Conservation (phyloP, 768 basidiomycete species). For the Mycena filopes region DNA sequence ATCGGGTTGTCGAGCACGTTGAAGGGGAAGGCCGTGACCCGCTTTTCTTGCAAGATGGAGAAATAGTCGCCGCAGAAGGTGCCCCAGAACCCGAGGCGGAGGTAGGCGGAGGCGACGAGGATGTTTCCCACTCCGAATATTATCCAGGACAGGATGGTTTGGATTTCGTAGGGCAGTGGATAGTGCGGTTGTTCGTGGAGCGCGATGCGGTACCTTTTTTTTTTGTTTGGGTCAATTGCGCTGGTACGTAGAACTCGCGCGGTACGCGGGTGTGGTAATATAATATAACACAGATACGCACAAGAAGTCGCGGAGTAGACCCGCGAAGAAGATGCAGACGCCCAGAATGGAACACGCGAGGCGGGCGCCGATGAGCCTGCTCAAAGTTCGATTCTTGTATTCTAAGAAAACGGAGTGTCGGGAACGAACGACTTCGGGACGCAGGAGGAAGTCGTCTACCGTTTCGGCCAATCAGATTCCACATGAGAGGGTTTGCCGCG, state of each 20-base stretch:
- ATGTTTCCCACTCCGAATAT: conserved; percentile 25
- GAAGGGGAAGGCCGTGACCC: conserved; percentile 27
- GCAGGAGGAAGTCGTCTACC: background rate
- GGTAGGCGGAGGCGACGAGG: conserved; percentile 15
- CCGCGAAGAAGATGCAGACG: conserved; percentile 19
- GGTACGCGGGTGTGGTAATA: background rate
- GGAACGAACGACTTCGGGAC: background rate
- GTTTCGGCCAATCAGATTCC: conserved; percentile 26
- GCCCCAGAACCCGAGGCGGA: conserved; percentile 25
- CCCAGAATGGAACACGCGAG: conserved; percentile 14
- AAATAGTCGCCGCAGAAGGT: conserved; percentile 30
- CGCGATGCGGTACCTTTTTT: conserved; percentile 21
- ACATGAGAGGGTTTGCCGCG: conserved; percentile 13
- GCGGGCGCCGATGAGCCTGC: conserved; percentile 19
- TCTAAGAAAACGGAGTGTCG: conserved; percentile 3
- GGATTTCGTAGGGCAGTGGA: conserved; percentile 12
- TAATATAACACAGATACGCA: background rate
- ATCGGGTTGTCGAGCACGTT: conserved; percentile 21
- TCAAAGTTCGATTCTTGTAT: conserved; percentile 22
- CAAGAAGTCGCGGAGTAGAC: conserved; percentile 30
- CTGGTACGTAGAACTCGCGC: background rate
- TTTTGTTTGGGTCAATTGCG: too few species aligned
- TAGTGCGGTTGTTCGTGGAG: conserved; percentile 29
- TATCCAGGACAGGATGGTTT: conserved; percentile 18
- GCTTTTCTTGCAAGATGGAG: conserved; percentile 15